A percentile compares a stretch with the other conserved stretches of the same genome.
phyloP scores from a whole-genome alignment of 306 rosid genomes.

The Quercus glauca region DNA sequence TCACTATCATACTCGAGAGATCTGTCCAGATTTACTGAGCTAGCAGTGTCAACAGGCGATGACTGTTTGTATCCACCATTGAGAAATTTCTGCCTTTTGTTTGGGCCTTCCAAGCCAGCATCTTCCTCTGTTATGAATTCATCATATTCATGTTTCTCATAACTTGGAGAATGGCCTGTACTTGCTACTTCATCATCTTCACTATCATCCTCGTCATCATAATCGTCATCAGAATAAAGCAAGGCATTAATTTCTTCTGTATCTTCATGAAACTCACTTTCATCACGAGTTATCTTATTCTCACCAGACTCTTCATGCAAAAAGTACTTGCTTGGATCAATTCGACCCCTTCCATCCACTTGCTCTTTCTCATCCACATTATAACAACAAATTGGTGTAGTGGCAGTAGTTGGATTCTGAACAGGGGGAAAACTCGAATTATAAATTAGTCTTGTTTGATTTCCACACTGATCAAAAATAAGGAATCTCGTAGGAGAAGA shows the following conservation, averaged over 20 bases:
- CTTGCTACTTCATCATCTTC: slow-evolving; percentile 77
- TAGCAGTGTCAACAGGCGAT: slow-evolving; percentile 34
- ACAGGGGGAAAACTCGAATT: slow-evolving; percentile 39
- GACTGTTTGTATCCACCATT: slow-evolving; percentile 43
- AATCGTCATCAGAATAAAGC: slow-evolving; percentile 67
- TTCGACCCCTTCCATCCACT: slow-evolving; percentile 22
- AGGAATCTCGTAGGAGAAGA: slow-evolving; percentile 59
- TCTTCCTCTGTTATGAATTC: slow-evolving; percentile 42
- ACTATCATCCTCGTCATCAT: slow-evolving; percentile 2
- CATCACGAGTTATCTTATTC: slow-evolving; percentile 38
- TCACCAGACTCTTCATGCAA: slow-evolving; percentile 31
- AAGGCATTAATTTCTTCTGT: slow-evolving; percentile 85
- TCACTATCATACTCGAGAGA: slow-evolving; percentile 34
- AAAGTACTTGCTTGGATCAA: slow-evolving; percentile 29
- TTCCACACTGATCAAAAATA: slow-evolving; percentile 64
- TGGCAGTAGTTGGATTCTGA: slow-evolving; percentile 39
- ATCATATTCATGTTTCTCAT: slow-evolving; percentile 32
- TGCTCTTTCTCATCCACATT: slow-evolving; percentile 20
- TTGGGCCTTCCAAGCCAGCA: slow-evolving; percentile 44
- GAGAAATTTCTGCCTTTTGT: slow-evolving; percentile 59
- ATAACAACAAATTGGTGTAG: slow-evolving; percentile 12
- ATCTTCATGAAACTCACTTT: slow-evolving; percentile 85
- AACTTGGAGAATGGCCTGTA: slow-evolving; percentile 62
- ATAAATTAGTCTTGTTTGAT: slow-evolving; percentile 60
- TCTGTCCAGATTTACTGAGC: slow-evolving; percentile 37